phyloP scores from a whole-genome alignment of 345 rosid genomes.

The Citrus trifoliata region DNA sequence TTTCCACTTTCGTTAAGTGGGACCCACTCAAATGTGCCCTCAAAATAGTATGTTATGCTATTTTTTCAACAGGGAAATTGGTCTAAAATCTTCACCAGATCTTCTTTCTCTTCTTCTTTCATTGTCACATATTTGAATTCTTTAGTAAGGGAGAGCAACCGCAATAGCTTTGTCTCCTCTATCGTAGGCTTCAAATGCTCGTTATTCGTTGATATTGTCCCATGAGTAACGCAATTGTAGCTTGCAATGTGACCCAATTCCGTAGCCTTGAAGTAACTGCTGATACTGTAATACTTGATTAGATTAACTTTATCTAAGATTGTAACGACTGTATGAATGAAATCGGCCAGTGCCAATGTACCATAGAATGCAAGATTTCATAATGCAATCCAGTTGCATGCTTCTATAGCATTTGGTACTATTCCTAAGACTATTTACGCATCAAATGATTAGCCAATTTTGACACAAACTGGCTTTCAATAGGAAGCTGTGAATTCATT shows the following conservation, averaged over 20 bases:
- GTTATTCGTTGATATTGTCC: constrained; percentile 86
- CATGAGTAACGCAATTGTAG: constrained; percentile 85
- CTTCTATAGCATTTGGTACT: constrained; percentile 92
- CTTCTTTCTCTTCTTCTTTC: constrained; percentile 98
- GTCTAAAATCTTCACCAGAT: constrained; percentile 86
- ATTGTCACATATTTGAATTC: constrained; percentile 92
- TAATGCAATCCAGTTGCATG: constrained; percentile 56
- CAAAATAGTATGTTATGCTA: too few species aligned
- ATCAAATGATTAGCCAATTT: constrained; percentile 86
- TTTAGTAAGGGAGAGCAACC: constrained; percentile 83
- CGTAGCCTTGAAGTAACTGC: constrained; percentile 33
- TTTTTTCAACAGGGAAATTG: too few species aligned
- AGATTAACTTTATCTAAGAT: constrained; percentile 83
- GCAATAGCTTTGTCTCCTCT: constrained; percentile 91
- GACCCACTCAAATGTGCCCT: too few species aligned
- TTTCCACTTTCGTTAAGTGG: too few species aligned
- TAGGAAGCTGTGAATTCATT: constrained; percentile 96
- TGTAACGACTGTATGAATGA: constrained; percentile 89
- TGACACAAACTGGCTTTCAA: constrained; percentile 89
- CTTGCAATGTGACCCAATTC: constrained; percentile 46
- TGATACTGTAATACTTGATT: constrained; percentile 83
- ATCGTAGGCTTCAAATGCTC: constrained; percentile 94
- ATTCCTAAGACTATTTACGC: constrained; percentile 34
- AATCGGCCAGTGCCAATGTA: constrained; percentile 68
- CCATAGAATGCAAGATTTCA: constrained; percentile 88